Base-by-base conservation (phyloP, 306 rosid species). In the Dalbergia oliveri region DNA sequence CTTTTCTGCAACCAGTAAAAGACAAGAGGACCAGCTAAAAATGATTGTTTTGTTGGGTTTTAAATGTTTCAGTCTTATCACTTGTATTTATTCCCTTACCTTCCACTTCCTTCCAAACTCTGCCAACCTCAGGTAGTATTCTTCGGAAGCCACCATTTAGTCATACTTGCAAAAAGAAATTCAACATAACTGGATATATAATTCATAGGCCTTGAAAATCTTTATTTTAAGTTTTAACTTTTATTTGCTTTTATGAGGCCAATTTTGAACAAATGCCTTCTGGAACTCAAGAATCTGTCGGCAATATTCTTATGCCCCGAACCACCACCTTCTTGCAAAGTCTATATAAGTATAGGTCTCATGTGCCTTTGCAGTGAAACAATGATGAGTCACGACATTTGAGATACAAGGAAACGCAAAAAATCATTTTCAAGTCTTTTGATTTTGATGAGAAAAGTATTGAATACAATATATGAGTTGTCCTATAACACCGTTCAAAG, bases 61-160 rank as follows among this genome's bases (percentile, higher is more conserved):
- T 77, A 5, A 50, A 72, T 72, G 79, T 39, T 73, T 59, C 60
- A 14, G 65, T 76, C 85, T 71, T 43, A 66, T 13, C 75, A n/a
- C 31, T 4, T 12, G 12, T 73, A 66, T 73, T 58, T 63, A 77
- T 66, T 73, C 50, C 60, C 80, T n/a, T 39, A 49, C 53, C 67
- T 59, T 19, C 26, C 87, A 79, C 83, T 66, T 78, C 41, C 72
- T 58, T 83, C 77, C 80, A 83, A 83, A 83, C 45, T 66, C 21
- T 57, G 87, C 77, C 83, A 83, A 50, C 80, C 49, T 79, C 67
- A 14, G 16, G n/a, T 71, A 72, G 59, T 72, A 78, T 83, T 83
- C 82, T 77, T 43, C 16, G 5, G 54, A 60, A 64, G 70, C 80
- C 69, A 66, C 86, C 83, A 49, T 66, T 66, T 78, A 72, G 60